Conservation (phyloP, 2,329 filamentous ascomycete genomes). For the Alternaria sp. region DNA sequence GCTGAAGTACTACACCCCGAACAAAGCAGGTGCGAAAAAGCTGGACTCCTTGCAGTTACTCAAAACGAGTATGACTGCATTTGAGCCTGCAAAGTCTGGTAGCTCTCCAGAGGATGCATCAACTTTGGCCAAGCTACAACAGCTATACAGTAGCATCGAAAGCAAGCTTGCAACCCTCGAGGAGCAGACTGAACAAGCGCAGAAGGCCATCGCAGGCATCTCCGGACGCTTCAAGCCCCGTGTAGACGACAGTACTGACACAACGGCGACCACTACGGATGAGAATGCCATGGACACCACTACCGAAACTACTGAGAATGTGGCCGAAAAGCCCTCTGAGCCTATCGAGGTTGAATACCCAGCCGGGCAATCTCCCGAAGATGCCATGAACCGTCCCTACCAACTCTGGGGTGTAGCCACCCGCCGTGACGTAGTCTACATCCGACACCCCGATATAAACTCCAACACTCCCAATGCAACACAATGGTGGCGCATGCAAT, state of each 20-base stretch:
- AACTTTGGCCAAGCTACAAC: slow-evolving; percentile 38
- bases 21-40: slow-evolving; percentile 35
- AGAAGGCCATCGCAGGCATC: slow-evolving; percentile 54
- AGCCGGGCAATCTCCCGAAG: slow-evolving; percentile 28
- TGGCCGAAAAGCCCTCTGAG: slow-evolving; percentile 14
- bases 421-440: slow-evolving; percentile 64
- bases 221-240: slow-evolving; percentile 58
- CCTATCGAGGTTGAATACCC: slow-evolving; percentile 17
- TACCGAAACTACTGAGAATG: slow-evolving; percentile 33
- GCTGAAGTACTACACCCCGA: slow-evolving; percentile 44
- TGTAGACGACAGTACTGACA: slow-evolving; percentile 43
- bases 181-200: slow-evolving; percentile 51
- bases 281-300: neutral
- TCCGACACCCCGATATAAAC: slow-evolving; percentile 54
- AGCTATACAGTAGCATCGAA: slow-evolving; percentile 43
- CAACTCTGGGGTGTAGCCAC: slow-evolving; percentile 67
- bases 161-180: slow-evolving; percentile 51
- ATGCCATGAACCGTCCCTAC: slow-evolving; percentile 55
- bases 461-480: slow-evolving; percentile 27
- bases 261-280: neutral
- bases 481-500: slow-evolving; percentile 51
- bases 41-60: slow-evolving; percentile 52
- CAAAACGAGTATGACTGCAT: slow-evolving; percentile 49
- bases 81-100: slow-evolving; percentile 28
- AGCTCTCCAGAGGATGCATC: slow-evolving; percentile 29